Conservation (phyloP, 2,329 filamentous ascomycete genomes). For the Pseudocercospora cruenta region DNA sequence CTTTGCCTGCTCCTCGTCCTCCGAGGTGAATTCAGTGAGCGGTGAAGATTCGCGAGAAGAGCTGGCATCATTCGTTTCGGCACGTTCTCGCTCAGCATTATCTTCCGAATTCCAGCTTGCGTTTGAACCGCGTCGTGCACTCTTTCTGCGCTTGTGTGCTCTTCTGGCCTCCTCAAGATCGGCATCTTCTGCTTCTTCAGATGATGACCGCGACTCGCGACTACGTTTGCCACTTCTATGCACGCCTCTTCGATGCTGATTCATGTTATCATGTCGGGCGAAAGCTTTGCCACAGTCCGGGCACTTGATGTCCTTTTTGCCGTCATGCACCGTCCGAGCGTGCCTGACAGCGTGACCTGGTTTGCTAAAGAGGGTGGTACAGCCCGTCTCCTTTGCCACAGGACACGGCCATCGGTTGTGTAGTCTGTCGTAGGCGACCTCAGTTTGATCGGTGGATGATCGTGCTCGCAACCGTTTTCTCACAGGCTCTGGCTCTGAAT, state of each 20-base stretch:
- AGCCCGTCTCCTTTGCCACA: constrained; percentile 16
- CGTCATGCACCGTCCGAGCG: constrained; percentile 13
- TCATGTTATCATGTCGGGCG: constrained; percentile 21
- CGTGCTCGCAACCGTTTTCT: constrained; percentile 11
- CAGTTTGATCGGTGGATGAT: constrained; percentile 5
- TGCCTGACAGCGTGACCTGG: constrained; percentile 16
- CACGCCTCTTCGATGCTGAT: constrained; percentile 17
- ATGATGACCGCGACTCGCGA: constrained; percentile 10
- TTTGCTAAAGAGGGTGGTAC: constrained; percentile 17
- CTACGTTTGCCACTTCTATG: constrained; percentile 19
- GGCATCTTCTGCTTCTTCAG: constrained; percentile 15
- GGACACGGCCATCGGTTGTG: constrained; percentile 16
- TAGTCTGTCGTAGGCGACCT: background rate
- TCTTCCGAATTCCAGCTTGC: constrained; percentile 3
- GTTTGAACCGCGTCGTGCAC: background rate
- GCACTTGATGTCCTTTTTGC: constrained; percentile 14
- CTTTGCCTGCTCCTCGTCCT: constrained; percentile 7
- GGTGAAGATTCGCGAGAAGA: background rate
- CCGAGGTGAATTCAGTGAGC: constrained; percentile 8
- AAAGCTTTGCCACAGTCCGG: constrained; percentile 18
- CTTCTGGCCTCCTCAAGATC: constrained; percentile 14
- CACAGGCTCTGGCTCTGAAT: background rate
- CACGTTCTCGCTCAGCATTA: background rate
- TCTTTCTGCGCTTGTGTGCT: constrained; percentile 14
- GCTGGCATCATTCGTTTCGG: background rate